These are phyloP conservation scores for Aureobasidium melanogenum DNA, from an alignment of 2,329 filamentous ascomycete genomes.

Conservation along the genomic window DNA sequence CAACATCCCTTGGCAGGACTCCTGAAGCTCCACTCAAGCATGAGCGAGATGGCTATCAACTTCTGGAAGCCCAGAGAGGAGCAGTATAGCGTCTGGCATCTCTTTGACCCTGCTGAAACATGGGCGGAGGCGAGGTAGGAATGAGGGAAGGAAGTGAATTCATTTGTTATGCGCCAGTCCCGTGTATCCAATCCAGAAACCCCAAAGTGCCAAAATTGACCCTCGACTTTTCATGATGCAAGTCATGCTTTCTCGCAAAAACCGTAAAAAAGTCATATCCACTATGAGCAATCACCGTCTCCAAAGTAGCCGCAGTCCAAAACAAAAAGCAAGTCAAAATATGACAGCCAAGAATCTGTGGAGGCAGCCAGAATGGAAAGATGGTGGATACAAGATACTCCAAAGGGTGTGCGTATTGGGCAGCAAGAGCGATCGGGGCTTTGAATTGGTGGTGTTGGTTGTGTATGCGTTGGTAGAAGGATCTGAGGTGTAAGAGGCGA, in stretches of 20 bases:
- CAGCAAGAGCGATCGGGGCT: conserved; percentile 8
- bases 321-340: not conserved
- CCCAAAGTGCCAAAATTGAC: conserved; percentile 12
- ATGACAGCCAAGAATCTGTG: not conserved
- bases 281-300: conserved; percentile 10
- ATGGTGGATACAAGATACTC: conserved; percentile 11
- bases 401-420: conserved; percentile 12
- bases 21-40: not conserved
- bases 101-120: not conserved
- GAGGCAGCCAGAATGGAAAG: conserved; percentile 3
- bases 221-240: conserved; percentile 10
- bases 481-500: not conserved
- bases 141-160: too few relatives aligned
- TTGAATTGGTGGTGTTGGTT: conserved; percentile 13
- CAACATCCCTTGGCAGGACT: not conserved
- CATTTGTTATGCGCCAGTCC: not conserved
- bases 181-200: conserved; percentile 5
- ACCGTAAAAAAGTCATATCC: conserved; percentile 10
- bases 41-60: not conserved
- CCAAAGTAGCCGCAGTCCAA: not conserved
- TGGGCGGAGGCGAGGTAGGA: not conserved
- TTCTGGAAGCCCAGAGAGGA: not conserved
- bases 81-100: not conserved
- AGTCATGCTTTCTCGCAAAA: not conserved
- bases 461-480: conserved; percentile 3